These are phyloP conservation scores for Carex kokanica DNA, from an alignment of 176 grass and related monocot genomes.

Conservation along the genomic window DNA sequence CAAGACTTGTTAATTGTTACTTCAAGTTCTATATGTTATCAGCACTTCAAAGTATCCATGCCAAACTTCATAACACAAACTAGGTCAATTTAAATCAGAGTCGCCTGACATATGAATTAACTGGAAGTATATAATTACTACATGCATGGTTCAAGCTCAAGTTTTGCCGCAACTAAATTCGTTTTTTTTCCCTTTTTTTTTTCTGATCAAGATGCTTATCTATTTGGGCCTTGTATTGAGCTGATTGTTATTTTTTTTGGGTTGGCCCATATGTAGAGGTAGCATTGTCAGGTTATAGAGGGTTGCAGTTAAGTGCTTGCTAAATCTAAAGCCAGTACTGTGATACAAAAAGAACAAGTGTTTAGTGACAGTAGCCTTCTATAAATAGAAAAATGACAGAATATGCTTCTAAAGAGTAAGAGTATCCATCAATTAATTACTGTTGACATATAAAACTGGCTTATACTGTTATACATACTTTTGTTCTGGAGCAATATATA, in stretches of 20 bases:
- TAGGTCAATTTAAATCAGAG: not conserved
- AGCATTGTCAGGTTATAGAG: not conserved
- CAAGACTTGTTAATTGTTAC: not conserved
- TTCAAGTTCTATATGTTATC: not conserved
- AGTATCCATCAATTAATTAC: constrained; percentile 3
- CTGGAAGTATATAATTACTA: not conserved
- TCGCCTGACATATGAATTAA: not conserved
- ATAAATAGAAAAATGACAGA: not conserved
- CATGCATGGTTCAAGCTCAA: not conserved
- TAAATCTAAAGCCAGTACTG: not conserved
- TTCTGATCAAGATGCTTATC: not conserved
- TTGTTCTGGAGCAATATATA: constrained; percentile 1
- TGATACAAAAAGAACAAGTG: not conserved
- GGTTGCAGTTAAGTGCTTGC: no score
- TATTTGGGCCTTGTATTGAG: not conserved
- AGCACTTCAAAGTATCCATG: not conserved
- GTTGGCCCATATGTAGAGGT: not conserved
- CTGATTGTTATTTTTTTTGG: not conserved
- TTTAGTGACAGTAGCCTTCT: not conserved
- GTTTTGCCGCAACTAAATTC: not conserved
- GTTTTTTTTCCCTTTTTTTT: not conserved
- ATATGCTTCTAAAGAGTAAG: constrained; percentile 4
- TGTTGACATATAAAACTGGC: constrained; percentile 1
- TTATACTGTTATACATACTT: not conserved
- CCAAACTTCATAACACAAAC: not conserved